These are phyloP conservation scores for Rhodofomes roseus DNA, from an alignment of 1,284 basidiomycete genomes.

Conservation along the genomic window DNA sequence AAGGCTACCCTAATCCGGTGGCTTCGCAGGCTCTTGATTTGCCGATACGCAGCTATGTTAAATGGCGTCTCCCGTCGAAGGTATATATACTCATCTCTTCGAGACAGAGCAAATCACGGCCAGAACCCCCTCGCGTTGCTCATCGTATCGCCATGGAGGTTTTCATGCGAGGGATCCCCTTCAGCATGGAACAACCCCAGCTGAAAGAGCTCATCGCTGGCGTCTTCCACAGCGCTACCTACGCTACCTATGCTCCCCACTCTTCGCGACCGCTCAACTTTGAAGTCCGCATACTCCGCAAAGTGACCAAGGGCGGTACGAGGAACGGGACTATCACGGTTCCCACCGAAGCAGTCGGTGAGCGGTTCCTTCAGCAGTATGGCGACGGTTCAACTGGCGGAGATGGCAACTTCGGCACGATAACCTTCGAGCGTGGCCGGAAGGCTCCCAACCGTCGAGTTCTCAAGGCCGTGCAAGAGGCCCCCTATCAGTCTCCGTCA, in stretches of 20 bases:
- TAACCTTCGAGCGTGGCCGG: slow-evolving; percentile 38
- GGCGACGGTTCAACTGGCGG: slow-evolving; percentile 22
- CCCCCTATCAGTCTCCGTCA: slow-evolving; percentile 46
- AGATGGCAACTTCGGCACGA: slow-evolving; percentile 28
- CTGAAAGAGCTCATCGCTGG: slow-evolving; percentile 38
- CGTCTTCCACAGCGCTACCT: slow-evolving; percentile 42
- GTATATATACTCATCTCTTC: no score
- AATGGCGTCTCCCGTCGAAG: no score
- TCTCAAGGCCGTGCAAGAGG: slow-evolving; percentile 37
- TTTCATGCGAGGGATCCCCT: slow-evolving; percentile 35
- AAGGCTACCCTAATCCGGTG: no score
- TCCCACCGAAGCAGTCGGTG: slow-evolving; percentile 36
- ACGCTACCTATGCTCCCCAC: slow-evolving; percentile 34
- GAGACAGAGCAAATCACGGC: no score
- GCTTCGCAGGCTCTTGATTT: no score
- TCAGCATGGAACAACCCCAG: slow-evolving; percentile 27
- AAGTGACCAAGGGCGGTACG: slow-evolving; percentile 25
- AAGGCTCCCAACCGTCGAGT: slow-evolving; percentile 30
- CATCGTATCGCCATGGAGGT: slow-evolving; percentile 28
- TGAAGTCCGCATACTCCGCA: slow-evolving; percentile 31
- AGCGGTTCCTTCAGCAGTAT: slow-evolving; percentile 44
- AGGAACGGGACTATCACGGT: slow-evolving; percentile 48
- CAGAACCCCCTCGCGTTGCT: no score
- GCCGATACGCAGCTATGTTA: no score
- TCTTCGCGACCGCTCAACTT: slow-evolving; percentile 42